Percentiles rank a stretch among this genome's conserved stretches.
These are phyloP conservation scores for Microbotryomycetes sp. DNA, from an alignment of 1,284 basidiomycete genomes.

Conservation along the genomic window DNA sequence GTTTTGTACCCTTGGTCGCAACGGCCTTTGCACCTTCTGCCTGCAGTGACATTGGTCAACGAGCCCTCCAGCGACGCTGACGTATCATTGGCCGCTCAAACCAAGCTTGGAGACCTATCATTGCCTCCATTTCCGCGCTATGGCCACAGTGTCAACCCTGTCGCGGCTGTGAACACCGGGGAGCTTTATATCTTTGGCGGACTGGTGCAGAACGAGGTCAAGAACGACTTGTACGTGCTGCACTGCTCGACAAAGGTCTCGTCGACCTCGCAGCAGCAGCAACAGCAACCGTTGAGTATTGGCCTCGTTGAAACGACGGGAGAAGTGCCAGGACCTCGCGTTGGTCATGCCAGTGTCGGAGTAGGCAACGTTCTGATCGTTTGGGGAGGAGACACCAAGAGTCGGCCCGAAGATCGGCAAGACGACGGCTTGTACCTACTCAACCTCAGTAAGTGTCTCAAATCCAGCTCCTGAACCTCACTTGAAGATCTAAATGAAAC, in stretches of 20 bases:
- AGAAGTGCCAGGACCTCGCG: constrained; percentile 79
- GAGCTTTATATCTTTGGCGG: constrained; percentile 97
- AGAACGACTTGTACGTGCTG: constrained; percentile 91
- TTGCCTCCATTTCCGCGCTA: constrained; percentile 86
- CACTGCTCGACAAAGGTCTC: constrained; percentile 66
- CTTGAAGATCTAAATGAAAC: background rate
- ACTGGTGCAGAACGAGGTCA: constrained; percentile 81
- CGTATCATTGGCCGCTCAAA: constrained; percentile 1
- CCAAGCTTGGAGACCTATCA: constrained; percentile 34
- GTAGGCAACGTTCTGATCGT: constrained; percentile 94
- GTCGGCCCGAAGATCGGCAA: constrained; percentile 67
- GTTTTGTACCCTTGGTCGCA: constrained; percentile 38
- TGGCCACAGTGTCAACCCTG: constrained; percentile 88
- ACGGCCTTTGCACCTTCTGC: constrained; percentile 30
- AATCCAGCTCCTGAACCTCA: background rate
- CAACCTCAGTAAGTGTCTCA: constrained; percentile 66
- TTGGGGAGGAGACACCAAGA: constrained; percentile 94
- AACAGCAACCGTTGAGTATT: constrained; percentile 30
- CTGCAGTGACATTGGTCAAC: constrained; percentile 31
- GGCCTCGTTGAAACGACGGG: constrained; percentile 65
- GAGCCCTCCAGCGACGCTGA: constrained; percentile 2
- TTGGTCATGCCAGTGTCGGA: constrained; percentile 92
- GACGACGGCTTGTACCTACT: constrained; percentile 94
- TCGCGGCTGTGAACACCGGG: constrained; percentile 58
- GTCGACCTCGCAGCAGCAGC: constrained; percentile 46